Evolutionary conservation across 164 flowering plant species (phyloP), one percentile per base, ranked within the genome.

Genomic region (Aristolochia contorta): DNA sequence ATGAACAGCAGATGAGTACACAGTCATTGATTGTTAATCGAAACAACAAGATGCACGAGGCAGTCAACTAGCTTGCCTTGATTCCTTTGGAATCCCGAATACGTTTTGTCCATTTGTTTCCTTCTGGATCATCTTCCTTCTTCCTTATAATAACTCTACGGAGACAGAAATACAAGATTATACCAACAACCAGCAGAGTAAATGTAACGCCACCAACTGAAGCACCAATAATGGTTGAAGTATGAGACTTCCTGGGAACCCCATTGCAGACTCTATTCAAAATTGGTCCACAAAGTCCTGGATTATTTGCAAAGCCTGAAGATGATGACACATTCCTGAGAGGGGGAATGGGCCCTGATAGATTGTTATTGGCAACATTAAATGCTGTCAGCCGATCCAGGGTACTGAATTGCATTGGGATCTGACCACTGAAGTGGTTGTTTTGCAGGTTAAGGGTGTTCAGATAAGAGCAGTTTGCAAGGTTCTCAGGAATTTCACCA

Each of bases 61-160:
- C 25, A 27, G 4, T n/a, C 1, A 46, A 46, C 24, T 20, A 56
- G 27, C 67, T 64, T 30, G 62, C 96, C 95, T 91, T 80, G 53
- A 83, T 75, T 67, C 68, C 79, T 69, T 85, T 86, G 20, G 74
- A 57, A 65, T 89, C 90, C 70, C 79, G 80, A 2, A 91, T 67
- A 66, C 66, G 75, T 78, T 69, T 85, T 16, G 96, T 86, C 97
- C 97, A 91, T 69, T 75, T 83, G 63, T 92, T 89, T 54, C 85
- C 95, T 60, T 85, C 82, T 37, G 81, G 87, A 59, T 91, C 96
- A 46, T 79, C 92, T 20, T 77, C 83, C 78, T 75, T 82, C 83
- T 80, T 81, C 66, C 51, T 74, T 64, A 18, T 47, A 14, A 62
- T 52, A 32, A 63, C 65, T 60, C 59, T 78, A 45, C 82, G 76